These are phyloP conservation scores for Gloeostereum incarnatum DNA, from an alignment of 768 basidiomycete species.

Conservation along the genomic window DNA sequence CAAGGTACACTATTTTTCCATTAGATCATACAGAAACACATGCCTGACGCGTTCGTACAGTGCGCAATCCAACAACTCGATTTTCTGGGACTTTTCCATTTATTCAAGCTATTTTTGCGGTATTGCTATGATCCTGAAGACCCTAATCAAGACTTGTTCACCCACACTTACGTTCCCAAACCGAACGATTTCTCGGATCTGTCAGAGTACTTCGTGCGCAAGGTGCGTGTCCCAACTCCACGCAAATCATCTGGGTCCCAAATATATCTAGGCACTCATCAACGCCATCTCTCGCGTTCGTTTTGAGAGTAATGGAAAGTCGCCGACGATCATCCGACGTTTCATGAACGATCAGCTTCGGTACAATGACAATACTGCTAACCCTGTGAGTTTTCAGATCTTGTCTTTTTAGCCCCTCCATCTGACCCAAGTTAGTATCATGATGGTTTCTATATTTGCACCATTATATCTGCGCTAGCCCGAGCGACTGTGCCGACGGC, in stretches of 20 bases:
- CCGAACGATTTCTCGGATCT: slow-evolving; percentile 93
- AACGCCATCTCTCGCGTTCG: slow-evolving; percentile 81
- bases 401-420: slow-evolving; percentile 2
- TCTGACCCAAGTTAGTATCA: slow-evolving; percentile 55
- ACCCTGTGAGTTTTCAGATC: slow-evolving; percentile 48
- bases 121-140: slow-evolving; percentile 89
- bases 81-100: slow-evolving; percentile 87
- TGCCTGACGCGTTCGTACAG: slow-evolving; percentile 28
- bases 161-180: slow-evolving; percentile 84
- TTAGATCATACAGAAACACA: slow-evolving; percentile 1
- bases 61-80: slow-evolving; percentile 79
- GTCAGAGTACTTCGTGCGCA: slow-evolving; percentile 89
- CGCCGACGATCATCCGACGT: slow-evolving; percentile 75
- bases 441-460: slow-evolving; percentile 85
- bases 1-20: slow-evolving; percentile 34
- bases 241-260: slow-evolving; percentile 64
- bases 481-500: slow-evolving; percentile 70
- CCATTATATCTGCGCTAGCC: slow-evolving; percentile 74
- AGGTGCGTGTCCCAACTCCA: slow-evolving; percentile 44
- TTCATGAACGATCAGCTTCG: slow-evolving; percentile 90
- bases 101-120: slow-evolving; percentile 89
- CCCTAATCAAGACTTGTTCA: slow-evolving; percentile 71
- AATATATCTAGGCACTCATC: slow-evolving; percentile 50
- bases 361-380: slow-evolving; percentile 92
- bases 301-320: slow-evolving; percentile 80